phyloP scores from a whole-genome alignment of 2,329 filamentous ascomycete species.

The Leptographium radiaticola region DNA sequence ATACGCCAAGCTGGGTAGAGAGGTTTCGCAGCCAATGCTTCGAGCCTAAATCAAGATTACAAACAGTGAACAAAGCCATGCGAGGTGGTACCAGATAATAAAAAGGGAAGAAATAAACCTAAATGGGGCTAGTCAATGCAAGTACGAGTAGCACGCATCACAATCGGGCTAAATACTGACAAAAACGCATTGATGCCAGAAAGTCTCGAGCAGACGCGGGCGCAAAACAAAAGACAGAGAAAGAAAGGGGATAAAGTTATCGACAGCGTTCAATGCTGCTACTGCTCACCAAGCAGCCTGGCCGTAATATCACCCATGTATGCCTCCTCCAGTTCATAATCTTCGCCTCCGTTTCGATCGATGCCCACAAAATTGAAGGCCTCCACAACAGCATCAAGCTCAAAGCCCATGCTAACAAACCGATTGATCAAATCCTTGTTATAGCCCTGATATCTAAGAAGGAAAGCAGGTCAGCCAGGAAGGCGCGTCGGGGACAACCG shows the following conservation, averaged over 20 bases:
- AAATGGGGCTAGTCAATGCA: neutral
- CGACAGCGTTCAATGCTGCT: neutral
- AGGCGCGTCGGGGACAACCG: neutral
- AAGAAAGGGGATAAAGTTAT: neutral
- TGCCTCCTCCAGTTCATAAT: conserved; percentile 79
- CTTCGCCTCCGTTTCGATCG: conserved; percentile 60
- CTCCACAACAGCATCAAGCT: conserved; percentile 71
- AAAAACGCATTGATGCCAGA: neutral
- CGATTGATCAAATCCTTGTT: conserved; percentile 70
- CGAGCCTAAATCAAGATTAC: neutral
- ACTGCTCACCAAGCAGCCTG: conserved; percentile 67
- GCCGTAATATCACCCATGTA: conserved; percentile 87
- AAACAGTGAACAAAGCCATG: neutral
- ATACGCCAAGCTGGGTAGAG: neutral
- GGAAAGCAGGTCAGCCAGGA: neutral
- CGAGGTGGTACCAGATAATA: neutral
- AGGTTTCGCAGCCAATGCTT: neutral
- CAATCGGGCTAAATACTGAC: too few relatives aligned
- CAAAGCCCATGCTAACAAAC: conserved; percentile 86
- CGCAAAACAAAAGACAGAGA: neutral
- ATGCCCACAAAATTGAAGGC: conserved; percentile 75
- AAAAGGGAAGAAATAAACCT: neutral
- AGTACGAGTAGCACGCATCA: too few relatives aligned
- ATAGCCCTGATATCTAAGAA: conserved; percentile 70
- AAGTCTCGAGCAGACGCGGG: neutral